Base-by-base conservation (phyloP, 2,329 filamentous ascomycete genomes). In the Penicillium nordicum region DNA sequence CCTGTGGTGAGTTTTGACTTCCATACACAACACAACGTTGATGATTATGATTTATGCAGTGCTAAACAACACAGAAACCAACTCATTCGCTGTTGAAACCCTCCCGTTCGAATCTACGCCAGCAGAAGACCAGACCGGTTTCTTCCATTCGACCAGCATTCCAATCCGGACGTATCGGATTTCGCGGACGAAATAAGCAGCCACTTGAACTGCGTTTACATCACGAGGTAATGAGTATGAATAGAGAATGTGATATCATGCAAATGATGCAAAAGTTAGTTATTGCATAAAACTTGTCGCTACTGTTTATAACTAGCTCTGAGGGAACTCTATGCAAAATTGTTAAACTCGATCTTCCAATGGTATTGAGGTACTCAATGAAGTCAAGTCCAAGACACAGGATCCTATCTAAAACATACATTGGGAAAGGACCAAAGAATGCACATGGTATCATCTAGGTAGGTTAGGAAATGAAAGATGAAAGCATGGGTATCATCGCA, bases 1-100 rank as follows among this genome's bases (percentile, higher is more conserved):
- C 79, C 54, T 87, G 84, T 70, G 72, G 85, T 87, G 73, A 68
- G 84, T 68, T 8, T 29, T 37, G 40, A 12, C 12, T 8, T 23
- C 8, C 14, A 29, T 11, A 3, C 27, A 18, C 8, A 9, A 3
- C 27, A 18, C 8, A 9, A 34, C 11, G 9, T 16, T 18, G 16
- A 34, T 21, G n/a, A n/a, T 11, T 5, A 25, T 50, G 18, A 16
- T 16, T n/a, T 40, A 21, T 11, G 18, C 16, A 21, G 29, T 18
- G 23, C 52, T 50, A 43, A 51, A 6, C 38, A 55, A 53, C 41
- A 55, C 42, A 76, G 76, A 72, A 50, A 55, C 59, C 8, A 67
- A 66, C 36, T 53, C 60, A 4, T 76, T 80, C 60, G 63, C 58
- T 9, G 68, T 76, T 10, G 61, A 76, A 34, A 68, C 71, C 30